A percentile compares a stretch with the other conserved stretches of the same genome.
Conservation (phyloP, 345 rosid genomes). For the Corchorus capsularis region DNA sequence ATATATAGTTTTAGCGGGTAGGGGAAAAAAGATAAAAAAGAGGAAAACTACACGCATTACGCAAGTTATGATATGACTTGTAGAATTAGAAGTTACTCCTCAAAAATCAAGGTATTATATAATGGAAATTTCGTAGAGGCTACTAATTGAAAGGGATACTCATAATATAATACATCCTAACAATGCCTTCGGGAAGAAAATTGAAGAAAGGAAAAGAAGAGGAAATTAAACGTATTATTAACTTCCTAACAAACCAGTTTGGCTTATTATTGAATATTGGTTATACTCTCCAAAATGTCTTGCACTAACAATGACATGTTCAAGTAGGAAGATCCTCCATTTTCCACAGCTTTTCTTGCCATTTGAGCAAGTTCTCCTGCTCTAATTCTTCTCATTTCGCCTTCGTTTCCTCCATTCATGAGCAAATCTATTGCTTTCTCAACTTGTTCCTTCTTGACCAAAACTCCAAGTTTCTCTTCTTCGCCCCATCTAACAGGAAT, state of each 20-base stretch:
- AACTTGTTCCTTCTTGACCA: conserved; percentile 53
- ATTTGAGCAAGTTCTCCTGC: conserved; percentile 42
- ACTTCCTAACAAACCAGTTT: not conserved
- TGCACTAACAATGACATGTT: conserved; percentile 47
- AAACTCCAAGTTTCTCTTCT: conserved; percentile 62
- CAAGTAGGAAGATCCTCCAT: conserved; percentile 59
- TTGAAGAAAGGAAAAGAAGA: not conserved
- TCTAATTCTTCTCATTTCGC: conserved; percentile 43
- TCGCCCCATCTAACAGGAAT: conserved; percentile 75
- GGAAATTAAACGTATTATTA: not conserved
- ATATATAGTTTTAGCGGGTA: not conserved
- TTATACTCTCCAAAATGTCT: conserved; percentile 33
- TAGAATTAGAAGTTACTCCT: not conserved
- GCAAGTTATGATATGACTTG: not conserved
- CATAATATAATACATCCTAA: not conserved
- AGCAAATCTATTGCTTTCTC: conserved; percentile 43
- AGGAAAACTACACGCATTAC: not conserved
- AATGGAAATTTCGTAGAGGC: not conserved
- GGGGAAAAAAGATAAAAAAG: too few species aligned
- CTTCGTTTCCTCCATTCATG: conserved; percentile 53
- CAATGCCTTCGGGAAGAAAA: not conserved
- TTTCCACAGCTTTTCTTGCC: conserved; percentile 51
- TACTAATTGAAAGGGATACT: not conserved
- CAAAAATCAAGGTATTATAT: not conserved
- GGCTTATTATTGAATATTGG: not conserved